These are phyloP conservation scores for Hippophae gyantsensis DNA, from an alignment of 306 rosid genomes.

Conservation along the genomic window DNA sequence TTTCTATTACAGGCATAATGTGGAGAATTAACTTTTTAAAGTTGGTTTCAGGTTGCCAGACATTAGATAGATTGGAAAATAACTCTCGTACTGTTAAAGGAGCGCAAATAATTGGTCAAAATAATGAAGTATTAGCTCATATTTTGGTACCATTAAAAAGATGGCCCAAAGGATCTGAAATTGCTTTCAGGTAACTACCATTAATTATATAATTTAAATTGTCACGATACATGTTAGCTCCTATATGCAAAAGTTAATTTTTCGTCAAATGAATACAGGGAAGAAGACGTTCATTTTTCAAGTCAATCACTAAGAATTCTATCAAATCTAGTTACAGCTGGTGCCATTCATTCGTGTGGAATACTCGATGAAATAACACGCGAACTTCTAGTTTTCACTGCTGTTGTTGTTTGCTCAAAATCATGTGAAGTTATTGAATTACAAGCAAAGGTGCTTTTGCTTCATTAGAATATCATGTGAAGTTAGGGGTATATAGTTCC, in stretches of 20 bases:
- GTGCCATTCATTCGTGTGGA: slow-evolving; percentile 52
- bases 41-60: slow-evolving; percentile 46
- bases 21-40: background rate
- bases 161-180: slow-evolving; percentile 58
- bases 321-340: slow-evolving; percentile 72
- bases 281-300: slow-evolving; percentile 43
- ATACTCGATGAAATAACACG: slow-evolving; percentile 53
- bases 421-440: slow-evolving; percentile 55
- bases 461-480: slow-evolving; percentile 15
- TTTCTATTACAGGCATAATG: background rate
- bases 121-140: slow-evolving; percentile 60
- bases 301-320: slow-evolving; percentile 71
- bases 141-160: slow-evolving; percentile 55
- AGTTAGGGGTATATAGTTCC: slow-evolving; percentile 4
- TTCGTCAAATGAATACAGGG: slow-evolving; percentile 38
- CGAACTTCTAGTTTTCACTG: slow-evolving; percentile 59
- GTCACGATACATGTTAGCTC: background rate
- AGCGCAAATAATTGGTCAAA: slow-evolving; percentile 69
- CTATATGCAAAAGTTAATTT: slow-evolving; percentile 13
- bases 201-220: slow-evolving; percentile 8
- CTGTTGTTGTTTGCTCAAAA: slow-evolving; percentile 41
- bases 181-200: slow-evolving; percentile 41
- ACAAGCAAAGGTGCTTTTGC: slow-evolving; percentile 49
- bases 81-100: slow-evolving; percentile 76
- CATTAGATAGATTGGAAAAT: slow-evolving; percentile 64